These are phyloP conservation scores for Wallacemonas collosoma DNA, from an alignment of 208 protist species.

Conservation along the genomic window DNA sequence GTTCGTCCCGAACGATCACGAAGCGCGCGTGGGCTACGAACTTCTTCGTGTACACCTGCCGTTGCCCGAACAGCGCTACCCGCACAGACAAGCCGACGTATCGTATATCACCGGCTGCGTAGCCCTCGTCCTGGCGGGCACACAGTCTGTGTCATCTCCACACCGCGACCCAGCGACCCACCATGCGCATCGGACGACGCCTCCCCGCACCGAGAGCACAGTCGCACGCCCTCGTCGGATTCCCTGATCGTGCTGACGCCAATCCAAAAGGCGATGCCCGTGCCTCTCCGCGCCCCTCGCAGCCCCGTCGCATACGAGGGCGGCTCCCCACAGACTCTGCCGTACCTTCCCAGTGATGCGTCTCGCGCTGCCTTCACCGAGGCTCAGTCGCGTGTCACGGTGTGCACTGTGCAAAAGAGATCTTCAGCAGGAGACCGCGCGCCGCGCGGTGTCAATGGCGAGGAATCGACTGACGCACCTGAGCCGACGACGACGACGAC, in stretches of 20 bases:
- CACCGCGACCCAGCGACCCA: neutral
- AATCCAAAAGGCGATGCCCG: constrained; percentile 2
- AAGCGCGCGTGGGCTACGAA: neutral
- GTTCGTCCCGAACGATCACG: neutral
- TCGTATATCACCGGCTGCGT: neutral
- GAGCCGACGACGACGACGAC: neutral
- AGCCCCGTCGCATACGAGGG: neutral
- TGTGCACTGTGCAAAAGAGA: no score
- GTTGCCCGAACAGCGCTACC: neutral
- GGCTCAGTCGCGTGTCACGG: no score
- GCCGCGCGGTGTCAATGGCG: no score
- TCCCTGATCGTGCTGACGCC: neutral
- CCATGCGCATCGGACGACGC: no score
- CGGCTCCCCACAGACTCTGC: neutral
- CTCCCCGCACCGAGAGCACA: neutral
- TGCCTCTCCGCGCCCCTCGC: constrained; percentile 8
- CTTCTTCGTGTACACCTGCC: neutral
- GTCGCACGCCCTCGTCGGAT: neutral
- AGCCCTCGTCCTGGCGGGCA: neutral
- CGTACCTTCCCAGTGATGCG: no score
- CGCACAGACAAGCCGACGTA: neutral
- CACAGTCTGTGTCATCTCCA: neutral
- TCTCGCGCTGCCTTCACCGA: no score
- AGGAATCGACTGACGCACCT: neutral
- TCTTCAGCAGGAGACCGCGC: no score